A percentile compares a stretch with the other conserved stretches of the same genome.
Evolutionary conservation across 495 filamentous ascomycete species (phyloP).

Genomic region (Usnea hakonensis): DNA sequence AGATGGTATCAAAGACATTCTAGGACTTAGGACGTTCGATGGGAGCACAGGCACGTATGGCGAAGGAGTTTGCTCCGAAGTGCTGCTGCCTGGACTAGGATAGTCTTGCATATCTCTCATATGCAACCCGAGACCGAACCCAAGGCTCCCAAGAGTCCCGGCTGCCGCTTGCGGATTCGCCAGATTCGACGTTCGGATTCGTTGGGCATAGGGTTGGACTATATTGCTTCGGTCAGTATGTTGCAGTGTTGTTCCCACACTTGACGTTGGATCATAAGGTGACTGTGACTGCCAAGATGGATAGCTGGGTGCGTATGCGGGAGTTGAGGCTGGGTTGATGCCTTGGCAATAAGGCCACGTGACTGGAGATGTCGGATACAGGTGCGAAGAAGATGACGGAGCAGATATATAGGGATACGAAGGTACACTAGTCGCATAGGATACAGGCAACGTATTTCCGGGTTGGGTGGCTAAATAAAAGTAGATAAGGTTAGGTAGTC

Average conservation of each 20-base stretch:
- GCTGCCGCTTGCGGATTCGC: conserved; percentile 7
- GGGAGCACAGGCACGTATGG: conserved; percentile 20
- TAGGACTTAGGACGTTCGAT: conserved; percentile 22
- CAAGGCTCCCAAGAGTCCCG: conserved; percentile 6
- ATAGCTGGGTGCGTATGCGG: conserved; percentile 7
- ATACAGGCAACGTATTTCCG: not conserved
- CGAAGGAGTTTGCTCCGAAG: conserved; percentile 18
- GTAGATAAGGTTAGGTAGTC: conserved; percentile 10
- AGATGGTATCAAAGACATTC: conserved; percentile 37
- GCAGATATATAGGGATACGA: conserved; percentile 17
- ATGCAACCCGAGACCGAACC: conserved; percentile 10
- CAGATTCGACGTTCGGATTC: conserved; percentile 1
- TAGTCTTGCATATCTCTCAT: conserved; percentile 19
- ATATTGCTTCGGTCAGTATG: not conserved
- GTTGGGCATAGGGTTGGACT: conserved; percentile 19
- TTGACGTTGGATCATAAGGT: conserved; percentile 1
- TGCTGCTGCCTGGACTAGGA: conserved; percentile 24
- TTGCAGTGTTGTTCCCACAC: conserved; percentile 5
- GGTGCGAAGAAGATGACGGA: conserved; percentile 13
- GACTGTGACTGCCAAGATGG: conserved; percentile 12
- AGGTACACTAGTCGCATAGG: conserved; percentile 7
- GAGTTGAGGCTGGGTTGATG: conserved; percentile 11
- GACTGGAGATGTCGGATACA: conserved; percentile 14
- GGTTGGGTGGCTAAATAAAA: not conserved
- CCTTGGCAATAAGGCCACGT: conserved; percentile 21